These are phyloP conservation scores for Oropetium thomaeum DNA, from an alignment of 176 grass and related monocot species.

Conservation along the genomic window DNA sequence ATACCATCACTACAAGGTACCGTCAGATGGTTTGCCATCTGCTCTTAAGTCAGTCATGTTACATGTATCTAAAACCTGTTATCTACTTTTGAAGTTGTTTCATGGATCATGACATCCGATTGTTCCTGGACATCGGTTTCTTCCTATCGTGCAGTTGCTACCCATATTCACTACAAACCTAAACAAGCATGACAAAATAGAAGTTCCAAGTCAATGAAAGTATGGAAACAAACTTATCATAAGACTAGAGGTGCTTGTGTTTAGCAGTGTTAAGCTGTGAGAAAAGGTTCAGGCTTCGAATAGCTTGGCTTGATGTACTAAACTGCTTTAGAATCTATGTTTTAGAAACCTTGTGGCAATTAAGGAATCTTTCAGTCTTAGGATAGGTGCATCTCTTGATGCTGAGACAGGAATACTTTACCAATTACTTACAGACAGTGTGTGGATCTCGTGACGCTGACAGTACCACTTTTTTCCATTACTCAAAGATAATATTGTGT, in stretches of 20 bases:
- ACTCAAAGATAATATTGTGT: background rate
- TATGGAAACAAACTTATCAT: too few relatives aligned
- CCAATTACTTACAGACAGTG: background rate
- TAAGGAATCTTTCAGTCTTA: background rate
- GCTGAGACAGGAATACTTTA: background rate
- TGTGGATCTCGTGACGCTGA: too few relatives aligned
- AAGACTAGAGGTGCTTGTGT: background rate
- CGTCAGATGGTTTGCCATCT: background rate
- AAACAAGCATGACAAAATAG: background rate
- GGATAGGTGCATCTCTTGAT: background rate
- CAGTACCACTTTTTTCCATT: too few relatives aligned
- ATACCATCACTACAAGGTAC: conserved; percentile 68
- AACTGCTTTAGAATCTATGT: background rate
- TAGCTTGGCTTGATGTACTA: background rate
- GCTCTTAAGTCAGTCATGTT: background rate
- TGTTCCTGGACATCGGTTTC: background rate
- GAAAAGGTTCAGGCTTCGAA: background rate
- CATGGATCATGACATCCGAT: conserved; percentile 11
- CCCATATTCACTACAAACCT: background rate
- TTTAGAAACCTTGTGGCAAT: background rate
- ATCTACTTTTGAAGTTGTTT: background rate
- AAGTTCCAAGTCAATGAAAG: background rate
- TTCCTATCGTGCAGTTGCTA: background rate
- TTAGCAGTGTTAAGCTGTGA: background rate
- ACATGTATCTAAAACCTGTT: background rate